A percentile compares a stretch with the other conserved stretches of the same genome.
Conservation (phyloP, 2,329 filamentous ascomycete species). For the Phyllosticta citrichinensis region DNA sequence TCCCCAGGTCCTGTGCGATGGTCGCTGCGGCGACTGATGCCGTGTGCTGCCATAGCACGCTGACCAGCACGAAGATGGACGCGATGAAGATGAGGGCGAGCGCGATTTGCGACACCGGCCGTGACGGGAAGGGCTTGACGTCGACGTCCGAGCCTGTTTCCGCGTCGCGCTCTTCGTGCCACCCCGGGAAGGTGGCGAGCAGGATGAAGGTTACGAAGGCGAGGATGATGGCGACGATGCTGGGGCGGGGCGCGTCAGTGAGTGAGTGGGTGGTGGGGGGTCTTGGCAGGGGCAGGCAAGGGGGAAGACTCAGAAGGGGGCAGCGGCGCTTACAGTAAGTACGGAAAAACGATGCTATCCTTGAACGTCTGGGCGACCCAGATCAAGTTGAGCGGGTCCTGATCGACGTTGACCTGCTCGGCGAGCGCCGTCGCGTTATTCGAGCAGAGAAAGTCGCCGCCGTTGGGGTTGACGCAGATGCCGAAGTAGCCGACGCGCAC, state of each 20-base stretch:
- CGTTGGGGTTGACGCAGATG: conserved; percentile 88
- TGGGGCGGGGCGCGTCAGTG: conserved; percentile 25
- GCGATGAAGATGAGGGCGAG: conserved; percentile 79
- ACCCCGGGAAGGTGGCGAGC: conserved; percentile 91
- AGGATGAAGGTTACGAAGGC: conserved; percentile 93
- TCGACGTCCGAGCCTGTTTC: conserved; percentile 71
- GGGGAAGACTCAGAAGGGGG: neutral
- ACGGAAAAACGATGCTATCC: conserved; percentile 96
- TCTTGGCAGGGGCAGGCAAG: neutral
- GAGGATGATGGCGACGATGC: conserved; percentile 95
- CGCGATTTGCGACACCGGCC: conserved; percentile 84
- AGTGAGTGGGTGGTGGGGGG: neutral
- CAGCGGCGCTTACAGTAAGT: conserved; percentile 63
- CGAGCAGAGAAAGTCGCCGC: conserved; percentile 85
- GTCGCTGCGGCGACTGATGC: conserved; percentile 91
- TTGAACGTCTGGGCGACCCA: conserved; percentile 98
- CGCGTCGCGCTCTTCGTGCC: conserved; percentile 83
- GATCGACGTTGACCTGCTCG: conserved; percentile 77
- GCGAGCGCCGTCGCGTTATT: conserved; percentile 94
- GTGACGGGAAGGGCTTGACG: conserved; percentile 86
- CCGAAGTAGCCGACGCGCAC: conserved; percentile 96
- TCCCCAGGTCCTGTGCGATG: conserved; percentile 85
- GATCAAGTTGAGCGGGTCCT: conserved; percentile 92
- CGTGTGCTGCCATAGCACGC: conserved; percentile 81
- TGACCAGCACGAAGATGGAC: conserved; percentile 56